Conservation (phyloP, 1,284 basidiomycete genomes). For the Sphaerobolus stellatus region DNA sequence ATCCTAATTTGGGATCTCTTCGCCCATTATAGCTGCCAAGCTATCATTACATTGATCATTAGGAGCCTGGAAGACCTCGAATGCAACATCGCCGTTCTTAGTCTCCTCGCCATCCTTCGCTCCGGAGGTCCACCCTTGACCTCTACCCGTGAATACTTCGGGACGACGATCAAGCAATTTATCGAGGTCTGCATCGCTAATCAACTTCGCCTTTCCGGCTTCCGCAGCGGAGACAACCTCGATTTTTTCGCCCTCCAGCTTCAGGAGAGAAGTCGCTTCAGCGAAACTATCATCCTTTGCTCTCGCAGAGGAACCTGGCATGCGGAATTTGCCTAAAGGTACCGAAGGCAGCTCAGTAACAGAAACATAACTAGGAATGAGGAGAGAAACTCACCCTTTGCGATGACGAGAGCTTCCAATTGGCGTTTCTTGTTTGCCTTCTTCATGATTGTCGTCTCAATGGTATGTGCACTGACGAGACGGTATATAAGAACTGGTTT, state of each 20-base stretch:
- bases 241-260: constrained; percentile 86
- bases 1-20: constrained; percentile 25
- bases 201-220: constrained; percentile 67
- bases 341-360: constrained; percentile 7
- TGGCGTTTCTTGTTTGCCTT: constrained; percentile 86
- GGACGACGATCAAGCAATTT: constrained; percentile 79
- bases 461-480: constrained; percentile 82
- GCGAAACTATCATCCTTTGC: constrained; percentile 50
- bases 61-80: constrained; percentile 81
- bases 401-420: constrained; percentile 92
- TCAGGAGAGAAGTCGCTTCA: constrained; percentile 77
- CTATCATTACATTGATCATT: constrained; percentile 69
- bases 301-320: constrained; percentile 47
- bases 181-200: constrained; percentile 80
- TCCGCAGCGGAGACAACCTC: constrained; percentile 77
- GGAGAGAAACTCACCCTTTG: constrained; percentile 60
- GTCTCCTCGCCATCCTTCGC: constrained; percentile 24
- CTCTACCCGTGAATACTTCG: constrained; percentile 74
- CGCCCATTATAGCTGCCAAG: constrained; percentile 69
- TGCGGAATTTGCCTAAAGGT: constrained; percentile 72
- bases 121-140: constrained; percentile 73
- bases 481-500: constrained; percentile 87
- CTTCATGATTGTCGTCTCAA: constrained; percentile 91
- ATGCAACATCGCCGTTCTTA: constrained; percentile 55
- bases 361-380: constrained; percentile 6